These are phyloP conservation scores for Fabrea salina DNA, from an alignment of 169 alveolate genomes.

Conservation along the genomic window DNA sequence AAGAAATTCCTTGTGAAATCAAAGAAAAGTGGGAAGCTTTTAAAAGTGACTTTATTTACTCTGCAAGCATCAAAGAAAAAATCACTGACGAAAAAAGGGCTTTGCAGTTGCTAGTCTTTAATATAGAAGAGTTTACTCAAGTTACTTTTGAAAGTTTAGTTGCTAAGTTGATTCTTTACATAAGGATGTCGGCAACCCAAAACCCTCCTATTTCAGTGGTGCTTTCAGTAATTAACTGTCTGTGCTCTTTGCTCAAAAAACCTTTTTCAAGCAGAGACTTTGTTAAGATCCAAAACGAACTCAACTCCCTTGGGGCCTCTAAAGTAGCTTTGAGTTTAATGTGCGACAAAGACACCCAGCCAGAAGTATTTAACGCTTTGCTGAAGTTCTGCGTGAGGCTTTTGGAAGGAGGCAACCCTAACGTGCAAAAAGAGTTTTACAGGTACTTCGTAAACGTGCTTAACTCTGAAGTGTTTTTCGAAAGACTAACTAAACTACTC, in stretches of 20 bases:
- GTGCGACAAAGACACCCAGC: conserved; percentile 10
- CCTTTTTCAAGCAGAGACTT: neutral
- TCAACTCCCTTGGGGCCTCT: neutral
- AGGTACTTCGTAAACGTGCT: conserved; percentile 43
- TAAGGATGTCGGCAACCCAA: neutral
- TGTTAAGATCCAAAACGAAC: neutral
- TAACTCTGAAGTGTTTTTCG: conserved; percentile 49
- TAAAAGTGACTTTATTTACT: neutral
- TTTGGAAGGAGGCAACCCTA: conserved; percentile 51
- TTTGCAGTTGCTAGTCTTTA: neutral
- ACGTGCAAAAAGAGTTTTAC: conserved; percentile 46
- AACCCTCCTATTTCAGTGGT: neutral
- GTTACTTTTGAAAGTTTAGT: neutral
- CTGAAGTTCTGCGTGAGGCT: conserved; percentile 39
- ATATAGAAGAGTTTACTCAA: neutral
- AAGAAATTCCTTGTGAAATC: neutral
- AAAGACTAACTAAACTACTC: conserved; percentile 29
- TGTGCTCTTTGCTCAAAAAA: neutral
- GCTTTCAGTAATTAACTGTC: neutral
- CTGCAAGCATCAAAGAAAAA: neutral
- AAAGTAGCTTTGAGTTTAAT: conserved; percentile 6
- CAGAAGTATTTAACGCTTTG: neutral
- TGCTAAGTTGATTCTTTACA: neutral
- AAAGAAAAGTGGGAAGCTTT: conserved; percentile 4
- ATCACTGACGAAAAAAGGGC: neutral